Percentiles rank a stretch among this genome's conserved stretches.
Evolutionary conservation across 2,329 filamentous ascomycete genomes (phyloP).

Genomic region (Fusarium tupiense): DNA sequence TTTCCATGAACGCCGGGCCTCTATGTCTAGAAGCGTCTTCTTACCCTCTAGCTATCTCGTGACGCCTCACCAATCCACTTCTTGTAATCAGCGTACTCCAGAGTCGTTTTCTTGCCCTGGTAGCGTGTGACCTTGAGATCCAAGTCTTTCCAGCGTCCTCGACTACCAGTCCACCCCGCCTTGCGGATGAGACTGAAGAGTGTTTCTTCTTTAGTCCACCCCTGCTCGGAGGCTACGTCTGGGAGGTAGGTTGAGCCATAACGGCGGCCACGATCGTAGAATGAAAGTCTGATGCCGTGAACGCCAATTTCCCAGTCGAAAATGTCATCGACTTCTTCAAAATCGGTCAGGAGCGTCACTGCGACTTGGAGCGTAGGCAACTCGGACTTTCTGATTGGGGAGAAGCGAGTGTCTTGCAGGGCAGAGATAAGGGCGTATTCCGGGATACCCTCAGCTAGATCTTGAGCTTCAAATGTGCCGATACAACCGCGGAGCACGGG

Average conservation of each 20-base stretch:
- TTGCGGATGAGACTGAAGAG: constrained; percentile 91
- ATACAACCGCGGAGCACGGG: constrained; percentile 89
- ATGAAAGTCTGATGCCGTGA: constrained; percentile 89
- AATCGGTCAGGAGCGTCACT: constrained; percentile 86
- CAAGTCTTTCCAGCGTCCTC: constrained; percentile 81
- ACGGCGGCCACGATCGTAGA: constrained; percentile 75
- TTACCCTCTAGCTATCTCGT: constrained; percentile 26
- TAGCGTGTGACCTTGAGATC: constrained; percentile 84
- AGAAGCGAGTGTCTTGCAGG: constrained; percentile 70
- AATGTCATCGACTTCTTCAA: constrained; percentile 77
- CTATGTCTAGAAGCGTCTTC: constrained; percentile 42
- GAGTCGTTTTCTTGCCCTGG: constrained; percentile 80
- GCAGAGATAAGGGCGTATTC: constrained; percentile 86
- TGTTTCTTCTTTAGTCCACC: constrained; percentile 94
- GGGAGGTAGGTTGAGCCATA: constrained; percentile 92
- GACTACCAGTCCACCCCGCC: constrained; percentile 89
- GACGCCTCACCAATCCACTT: constrained; percentile 75
- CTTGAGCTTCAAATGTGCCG: constrained; percentile 86
- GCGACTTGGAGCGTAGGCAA: constrained; percentile 69
- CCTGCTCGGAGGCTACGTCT: constrained; percentile 90
- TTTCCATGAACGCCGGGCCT: constrained; percentile 40
- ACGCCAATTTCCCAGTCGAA: constrained; percentile 88
- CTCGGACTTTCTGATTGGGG: constrained; percentile 63
- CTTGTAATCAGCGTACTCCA: constrained; percentile 79
- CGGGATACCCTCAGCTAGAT: constrained; percentile 76